phyloP scores from a whole-genome alignment of 1,284 basidiomycete species.

The Malassezia sp. region DNA sequence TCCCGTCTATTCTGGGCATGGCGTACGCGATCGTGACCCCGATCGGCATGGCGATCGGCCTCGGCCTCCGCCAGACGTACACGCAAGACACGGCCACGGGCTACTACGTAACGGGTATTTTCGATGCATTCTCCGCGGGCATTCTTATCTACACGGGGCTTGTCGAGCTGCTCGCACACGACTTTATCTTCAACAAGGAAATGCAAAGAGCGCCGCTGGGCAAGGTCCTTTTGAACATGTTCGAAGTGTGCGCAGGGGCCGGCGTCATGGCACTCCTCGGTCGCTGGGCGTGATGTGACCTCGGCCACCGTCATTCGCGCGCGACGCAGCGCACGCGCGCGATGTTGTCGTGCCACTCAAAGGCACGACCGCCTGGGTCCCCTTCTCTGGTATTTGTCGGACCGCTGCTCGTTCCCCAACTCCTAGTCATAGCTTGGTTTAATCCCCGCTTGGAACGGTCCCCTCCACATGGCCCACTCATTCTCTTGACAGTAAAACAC shows the following conservation, averaged over 20 bases:
- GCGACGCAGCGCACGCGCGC: too few relatives aligned
- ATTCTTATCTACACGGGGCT: constrained; percentile 46
- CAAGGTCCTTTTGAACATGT: constrained; percentile 38
- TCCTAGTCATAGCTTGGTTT: not conserved
- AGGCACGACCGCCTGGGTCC: too few relatives aligned
- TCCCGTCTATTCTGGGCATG: constrained; percentile 24
- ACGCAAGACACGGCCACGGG: constrained; percentile 38
- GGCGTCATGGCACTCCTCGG: constrained; percentile 50
- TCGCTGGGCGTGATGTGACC: constrained; percentile 36
- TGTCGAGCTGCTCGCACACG: constrained; percentile 43
- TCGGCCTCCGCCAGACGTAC: constrained; percentile 38
- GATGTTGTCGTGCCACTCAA: too few relatives aligned
- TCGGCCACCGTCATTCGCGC: too few relatives aligned
- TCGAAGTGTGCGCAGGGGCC: constrained; percentile 47
- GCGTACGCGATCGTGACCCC: constrained; percentile 41
- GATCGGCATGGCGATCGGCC: constrained; percentile 43
- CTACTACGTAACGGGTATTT: constrained; percentile 39
- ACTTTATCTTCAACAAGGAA: constrained; percentile 47
- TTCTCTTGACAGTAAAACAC: too few relatives aligned
- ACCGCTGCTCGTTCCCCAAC: not conserved
- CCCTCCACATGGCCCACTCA: too few relatives aligned
- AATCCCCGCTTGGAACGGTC: too few relatives aligned
- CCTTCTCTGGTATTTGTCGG: not conserved
- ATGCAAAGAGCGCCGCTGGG: constrained; percentile 42
- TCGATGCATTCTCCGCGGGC: constrained; percentile 40